phyloP scores from a whole-genome alignment of 192 early-diverging fungal species.

The Pilobolus umbonatus region DNA sequence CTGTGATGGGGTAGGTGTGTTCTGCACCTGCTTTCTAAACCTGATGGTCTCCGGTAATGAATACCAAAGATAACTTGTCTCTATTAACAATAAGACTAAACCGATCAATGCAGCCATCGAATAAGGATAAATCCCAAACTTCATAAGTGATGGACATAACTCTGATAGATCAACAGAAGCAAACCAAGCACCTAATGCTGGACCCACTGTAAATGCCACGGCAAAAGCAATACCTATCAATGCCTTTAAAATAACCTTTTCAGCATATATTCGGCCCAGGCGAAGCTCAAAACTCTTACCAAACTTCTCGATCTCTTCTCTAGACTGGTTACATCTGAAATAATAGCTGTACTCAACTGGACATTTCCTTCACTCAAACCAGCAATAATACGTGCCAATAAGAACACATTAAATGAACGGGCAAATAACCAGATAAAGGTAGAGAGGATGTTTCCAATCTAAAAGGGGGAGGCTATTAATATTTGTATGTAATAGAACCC shows the following conservation, averaged over 20 bases:
- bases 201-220: constrained; percentile 92
- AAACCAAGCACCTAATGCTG: constrained; percentile 82
- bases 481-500: not conserved
- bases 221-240: constrained; percentile 97
- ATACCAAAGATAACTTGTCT: constrained; percentile 72
- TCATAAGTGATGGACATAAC: constrained; percentile 35
- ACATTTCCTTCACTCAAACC: constrained; percentile 98
- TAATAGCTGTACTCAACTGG: constrained; percentile 92
- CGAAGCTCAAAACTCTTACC: constrained; percentile 34
- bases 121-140: constrained; percentile 63
- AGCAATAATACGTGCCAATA: constrained; percentile 80
- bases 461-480: not conserved
- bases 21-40: constrained; percentile 20
- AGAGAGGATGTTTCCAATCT: constrained; percentile 86
- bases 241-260: constrained; percentile 48
- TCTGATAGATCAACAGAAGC: constrained; percentile 49
- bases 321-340: constrained; percentile 85
- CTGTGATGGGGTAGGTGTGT: not conserved
- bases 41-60: constrained; percentile 73
- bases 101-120: constrained; percentile 87
- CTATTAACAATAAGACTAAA: constrained; percentile 72
- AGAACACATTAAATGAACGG: constrained; percentile 75
- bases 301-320: constrained; percentile 73
- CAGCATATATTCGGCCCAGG: too few species aligned
- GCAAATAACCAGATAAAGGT: constrained; percentile 91